phyloP scores from a whole-genome alignment of 106 monocot genomes.

The Acorus gramineus region DNA sequence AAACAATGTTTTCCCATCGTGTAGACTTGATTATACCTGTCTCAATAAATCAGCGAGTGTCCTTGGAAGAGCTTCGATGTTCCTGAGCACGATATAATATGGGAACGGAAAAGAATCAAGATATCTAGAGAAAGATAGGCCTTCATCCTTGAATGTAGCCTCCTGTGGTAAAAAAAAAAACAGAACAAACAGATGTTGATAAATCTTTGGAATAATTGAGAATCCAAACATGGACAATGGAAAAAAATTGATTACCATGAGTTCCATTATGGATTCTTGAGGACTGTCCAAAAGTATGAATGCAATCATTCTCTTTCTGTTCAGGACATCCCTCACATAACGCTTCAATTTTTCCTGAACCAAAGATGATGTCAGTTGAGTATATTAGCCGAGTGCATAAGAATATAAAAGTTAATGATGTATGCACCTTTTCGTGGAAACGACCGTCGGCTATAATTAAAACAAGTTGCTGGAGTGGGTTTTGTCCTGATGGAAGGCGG shows the following conservation, averaged over 20 bases:
- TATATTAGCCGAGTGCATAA: neutral
- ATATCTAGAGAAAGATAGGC: constrained; percentile 39
- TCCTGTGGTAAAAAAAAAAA: constrained; percentile 37
- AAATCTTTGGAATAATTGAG: neutral
- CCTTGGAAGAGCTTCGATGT: constrained; percentile 79
- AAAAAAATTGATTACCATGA: constrained; percentile 22
- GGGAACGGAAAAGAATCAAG: constrained; percentile 83
- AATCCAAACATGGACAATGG: neutral
- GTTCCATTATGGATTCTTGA: constrained; percentile 68
- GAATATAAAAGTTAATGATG: neutral
- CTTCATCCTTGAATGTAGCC: constrained; percentile 42
- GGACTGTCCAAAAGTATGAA: constrained; percentile 74
- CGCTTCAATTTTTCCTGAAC: constrained; percentile 61
- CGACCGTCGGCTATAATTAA: constrained; percentile 83
- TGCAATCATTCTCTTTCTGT: constrained; percentile 66
- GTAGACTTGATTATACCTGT: constrained; percentile 37
- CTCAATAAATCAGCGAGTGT: constrained; percentile 85
- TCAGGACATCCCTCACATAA: constrained; percentile 51
- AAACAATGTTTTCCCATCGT: neutral
- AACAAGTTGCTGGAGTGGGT: constrained; percentile 75
- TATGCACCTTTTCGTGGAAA: constrained; percentile 68
- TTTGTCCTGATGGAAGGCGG: constrained; percentile 75
- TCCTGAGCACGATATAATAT: constrained; percentile 69
- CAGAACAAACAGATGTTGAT: neutral
- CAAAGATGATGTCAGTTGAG: neutral